Percentiles rank a stretch among this genome's conserved stretches.
phyloP scores from a whole-genome alignment of 192 early-diverging fungal genomes.

The Podila clonocystis region DNA sequence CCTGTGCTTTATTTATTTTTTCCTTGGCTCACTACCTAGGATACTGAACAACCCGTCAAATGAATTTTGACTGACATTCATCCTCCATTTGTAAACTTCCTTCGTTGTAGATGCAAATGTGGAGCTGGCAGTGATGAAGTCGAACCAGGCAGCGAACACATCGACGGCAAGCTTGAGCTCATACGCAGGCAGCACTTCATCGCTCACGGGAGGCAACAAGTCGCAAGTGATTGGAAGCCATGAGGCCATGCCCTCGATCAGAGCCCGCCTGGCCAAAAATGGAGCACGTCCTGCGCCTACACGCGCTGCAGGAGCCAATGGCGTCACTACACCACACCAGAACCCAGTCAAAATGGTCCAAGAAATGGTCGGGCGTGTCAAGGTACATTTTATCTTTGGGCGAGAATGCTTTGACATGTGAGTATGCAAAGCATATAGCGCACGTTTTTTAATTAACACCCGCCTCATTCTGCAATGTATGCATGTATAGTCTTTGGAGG shows the following conservation, averaged over 20 bases:
- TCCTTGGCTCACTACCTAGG: neutral
- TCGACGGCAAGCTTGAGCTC: conserved; percentile 24
- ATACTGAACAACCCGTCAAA: neutral
- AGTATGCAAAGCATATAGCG: neutral
- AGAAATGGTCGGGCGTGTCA: conserved; percentile 81
- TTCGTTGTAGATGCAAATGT: conserved; percentile 56
- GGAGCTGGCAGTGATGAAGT: conserved; percentile 62
- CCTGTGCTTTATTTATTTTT: neutral
- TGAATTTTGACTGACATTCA: neutral
- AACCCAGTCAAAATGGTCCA: conserved; percentile 77
- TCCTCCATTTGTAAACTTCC: neutral
- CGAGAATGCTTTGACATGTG: neutral
- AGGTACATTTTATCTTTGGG: conserved; percentile 51
- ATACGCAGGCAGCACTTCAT: conserved; percentile 18
- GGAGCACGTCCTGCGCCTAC: conserved; percentile 11
- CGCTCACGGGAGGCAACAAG: conserved; percentile 11
- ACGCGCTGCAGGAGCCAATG: neutral
- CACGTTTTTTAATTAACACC: neutral
- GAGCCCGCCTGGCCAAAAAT: conserved; percentile 39
- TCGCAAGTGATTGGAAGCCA: conserved; percentile 38
- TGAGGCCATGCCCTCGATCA: conserved; percentile 44
- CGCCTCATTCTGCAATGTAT: neutral
- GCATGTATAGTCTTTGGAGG: conserved; percentile 67
- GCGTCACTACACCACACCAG: conserved; percentile 27
- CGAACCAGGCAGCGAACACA: conserved; percentile 50